Percentiles rank a stretch among this genome's conserved stretches.
Evolutionary conservation across 768 basidiomycete genomes (phyloP).

Genomic region (Termitomyces sp.): DNA sequence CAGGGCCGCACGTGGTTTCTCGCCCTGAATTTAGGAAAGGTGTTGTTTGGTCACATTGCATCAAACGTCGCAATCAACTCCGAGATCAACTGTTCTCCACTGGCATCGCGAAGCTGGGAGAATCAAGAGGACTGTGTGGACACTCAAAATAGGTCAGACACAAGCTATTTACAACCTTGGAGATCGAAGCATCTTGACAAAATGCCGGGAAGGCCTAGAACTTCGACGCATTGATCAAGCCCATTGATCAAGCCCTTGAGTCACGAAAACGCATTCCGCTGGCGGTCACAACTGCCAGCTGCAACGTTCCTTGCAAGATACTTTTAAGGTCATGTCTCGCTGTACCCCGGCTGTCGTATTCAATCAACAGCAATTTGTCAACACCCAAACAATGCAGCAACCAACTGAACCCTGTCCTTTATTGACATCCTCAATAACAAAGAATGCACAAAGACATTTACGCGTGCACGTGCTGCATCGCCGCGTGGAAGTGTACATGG

Average conservation of each 20-base stretch:
- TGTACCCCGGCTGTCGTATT: not conserved
- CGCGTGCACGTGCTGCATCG: not conserved
- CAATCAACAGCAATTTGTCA: not conserved
- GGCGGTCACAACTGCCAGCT: too few species aligned
- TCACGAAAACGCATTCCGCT: not conserved
- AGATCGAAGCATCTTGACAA: too few species aligned
- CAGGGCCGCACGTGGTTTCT: not conserved
- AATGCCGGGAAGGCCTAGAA: not conserved
- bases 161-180: not conserved
- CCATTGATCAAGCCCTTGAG: too few species aligned
- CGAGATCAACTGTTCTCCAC: not conserved
- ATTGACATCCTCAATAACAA: not conserved
- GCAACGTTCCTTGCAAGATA: not conserved
- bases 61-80: too few species aligned
- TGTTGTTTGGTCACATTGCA: not conserved
- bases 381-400: not conserved
- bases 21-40: not conserved
- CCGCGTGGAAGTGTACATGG: too few species aligned
- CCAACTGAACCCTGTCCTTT: not conserved
- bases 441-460: not conserved
- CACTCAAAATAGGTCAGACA: not conserved
- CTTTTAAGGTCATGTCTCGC: not conserved
- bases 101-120: not conserved
- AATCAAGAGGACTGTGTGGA: not conserved
- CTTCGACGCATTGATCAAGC: too few species aligned